Percentiles rank a stretch among this genome's conserved stretches.
Conservation (phyloP, 306 rosid genomes). For the Glycine soja region DNA sequence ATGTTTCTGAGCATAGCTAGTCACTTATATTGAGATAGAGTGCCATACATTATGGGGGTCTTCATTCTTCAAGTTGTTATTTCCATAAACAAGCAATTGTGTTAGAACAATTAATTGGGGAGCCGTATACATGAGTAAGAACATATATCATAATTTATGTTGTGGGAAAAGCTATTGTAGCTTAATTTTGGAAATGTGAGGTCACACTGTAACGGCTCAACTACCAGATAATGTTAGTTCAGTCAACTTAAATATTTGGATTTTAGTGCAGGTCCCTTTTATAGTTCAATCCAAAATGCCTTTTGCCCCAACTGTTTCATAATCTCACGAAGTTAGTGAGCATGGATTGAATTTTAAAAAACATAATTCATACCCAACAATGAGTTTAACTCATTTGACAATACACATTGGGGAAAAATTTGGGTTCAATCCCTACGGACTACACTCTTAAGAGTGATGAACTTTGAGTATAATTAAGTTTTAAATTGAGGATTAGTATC, state of each 20-base stretch:
- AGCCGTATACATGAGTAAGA: neutral
- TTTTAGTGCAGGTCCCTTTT: neutral
- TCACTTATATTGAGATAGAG: neutral
- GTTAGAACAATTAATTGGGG: neutral
- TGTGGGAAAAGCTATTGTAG: constrained; percentile 5
- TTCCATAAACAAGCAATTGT: constrained; percentile 17
- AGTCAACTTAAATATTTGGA: too few species aligned
- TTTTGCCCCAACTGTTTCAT: neutral
- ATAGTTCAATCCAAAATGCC: neutral
- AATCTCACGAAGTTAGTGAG: too few species aligned
- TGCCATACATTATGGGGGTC: neutral
- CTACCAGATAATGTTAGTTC: too few species aligned
- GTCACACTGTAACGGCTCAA: neutral
- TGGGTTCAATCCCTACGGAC: too few species aligned
- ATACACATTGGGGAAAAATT: too few species aligned
- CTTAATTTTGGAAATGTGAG: constrained; percentile 1
- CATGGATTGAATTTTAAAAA: too few species aligned
- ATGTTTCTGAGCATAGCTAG: constrained; percentile 49
- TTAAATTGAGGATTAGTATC: too few species aligned
- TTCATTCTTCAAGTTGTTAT: constrained; percentile 17
- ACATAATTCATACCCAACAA: too few species aligned
- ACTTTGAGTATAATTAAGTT: too few species aligned
- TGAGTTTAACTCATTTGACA: too few species aligned
- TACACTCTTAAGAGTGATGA: too few species aligned
- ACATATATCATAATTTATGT: constrained; percentile 29